phyloP scores from a whole-genome alignment of 495 filamentous ascomycete genomes.

The Penicillium fimorum region DNA sequence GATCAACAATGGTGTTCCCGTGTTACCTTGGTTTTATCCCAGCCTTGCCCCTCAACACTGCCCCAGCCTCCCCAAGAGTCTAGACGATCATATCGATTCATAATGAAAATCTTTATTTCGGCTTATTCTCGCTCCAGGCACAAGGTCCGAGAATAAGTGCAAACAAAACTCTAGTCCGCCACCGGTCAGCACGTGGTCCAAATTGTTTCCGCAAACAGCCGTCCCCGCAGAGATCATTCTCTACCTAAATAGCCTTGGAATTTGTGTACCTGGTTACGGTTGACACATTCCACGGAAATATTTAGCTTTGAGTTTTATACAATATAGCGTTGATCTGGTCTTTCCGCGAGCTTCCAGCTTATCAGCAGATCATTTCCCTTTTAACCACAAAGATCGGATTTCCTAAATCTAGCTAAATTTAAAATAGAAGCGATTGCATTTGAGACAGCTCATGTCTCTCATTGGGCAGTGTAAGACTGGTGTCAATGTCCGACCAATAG shows the following conservation, averaged over 20 bases:
- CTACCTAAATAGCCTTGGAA: too few species aligned
- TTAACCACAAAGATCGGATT: background rate
- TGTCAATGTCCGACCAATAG: background rate
- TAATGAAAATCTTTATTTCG: background rate
- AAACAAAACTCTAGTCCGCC: background rate
- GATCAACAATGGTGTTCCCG: background rate
- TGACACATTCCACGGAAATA: background rate
- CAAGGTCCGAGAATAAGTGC: background rate
- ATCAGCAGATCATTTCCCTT: background rate
- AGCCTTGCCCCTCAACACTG: background rate
- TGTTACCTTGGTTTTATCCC: background rate
- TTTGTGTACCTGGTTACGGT: too few species aligned
- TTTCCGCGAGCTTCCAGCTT: slow-evolving; percentile 4
- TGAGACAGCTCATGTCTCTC: background rate
- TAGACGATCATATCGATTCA: background rate
- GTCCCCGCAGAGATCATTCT: background rate
- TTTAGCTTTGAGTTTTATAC: background rate
- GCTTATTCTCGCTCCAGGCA: background rate
- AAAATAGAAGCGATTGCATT: background rate
- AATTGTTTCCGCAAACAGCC: background rate
- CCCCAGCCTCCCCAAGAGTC: background rate
- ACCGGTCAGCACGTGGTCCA: background rate
- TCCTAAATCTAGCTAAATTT: background rate
- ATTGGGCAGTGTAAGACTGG: background rate
- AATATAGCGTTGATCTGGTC: background rate